Percentiles rank a stretch among this genome's conserved stretches.
These are phyloP conservation scores for Sideroxylon spinosum DNA, from an alignment of 179 eudicot genomes.

Conservation along the genomic window DNA sequence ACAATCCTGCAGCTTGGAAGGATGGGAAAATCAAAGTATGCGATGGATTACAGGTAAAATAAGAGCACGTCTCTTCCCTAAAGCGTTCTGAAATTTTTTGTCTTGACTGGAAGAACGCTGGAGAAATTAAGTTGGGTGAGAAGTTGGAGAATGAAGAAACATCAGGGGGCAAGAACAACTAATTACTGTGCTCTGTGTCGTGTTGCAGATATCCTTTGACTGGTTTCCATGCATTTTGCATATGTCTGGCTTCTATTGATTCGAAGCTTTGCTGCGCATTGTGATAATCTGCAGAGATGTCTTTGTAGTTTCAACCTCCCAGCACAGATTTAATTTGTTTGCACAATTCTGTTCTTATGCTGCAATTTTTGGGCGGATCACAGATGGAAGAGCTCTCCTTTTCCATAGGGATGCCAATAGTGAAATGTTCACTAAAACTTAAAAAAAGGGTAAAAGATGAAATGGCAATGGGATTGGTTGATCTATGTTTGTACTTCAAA, in stretches of 20 bases:
- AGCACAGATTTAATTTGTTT: constrained; percentile 10
- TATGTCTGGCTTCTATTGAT: constrained; percentile 87
- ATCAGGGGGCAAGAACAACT: not conserved
- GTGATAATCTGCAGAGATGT: constrained; percentile 19
- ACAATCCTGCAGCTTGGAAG: constrained; percentile 80
- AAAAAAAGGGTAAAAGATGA: not conserved
- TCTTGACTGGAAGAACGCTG: too few species aligned
- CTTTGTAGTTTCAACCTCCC: constrained; percentile 20
- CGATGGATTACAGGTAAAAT: constrained; percentile 79
- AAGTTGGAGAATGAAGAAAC: not conserved
- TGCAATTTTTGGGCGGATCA: not conserved
- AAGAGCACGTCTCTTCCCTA: not conserved
- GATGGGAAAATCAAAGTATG: constrained; percentile 62
- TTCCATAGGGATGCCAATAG: not conserved
- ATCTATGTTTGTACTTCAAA: not conserved
- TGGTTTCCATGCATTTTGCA: constrained; percentile 89
- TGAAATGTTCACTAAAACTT: not conserved
- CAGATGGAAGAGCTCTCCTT: not conserved
- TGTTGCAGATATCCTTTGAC: constrained; percentile 74
- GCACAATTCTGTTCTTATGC: not conserved
- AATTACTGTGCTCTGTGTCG: not conserved
- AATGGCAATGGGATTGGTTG: not conserved
- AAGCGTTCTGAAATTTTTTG: too few species aligned
- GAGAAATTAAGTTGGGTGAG: too few species aligned
- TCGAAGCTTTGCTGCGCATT: constrained; percentile 84